phyloP scores from a whole-genome alignment of 2,329 filamentous ascomycete genomes.

The Venturia pyrina region DNA sequence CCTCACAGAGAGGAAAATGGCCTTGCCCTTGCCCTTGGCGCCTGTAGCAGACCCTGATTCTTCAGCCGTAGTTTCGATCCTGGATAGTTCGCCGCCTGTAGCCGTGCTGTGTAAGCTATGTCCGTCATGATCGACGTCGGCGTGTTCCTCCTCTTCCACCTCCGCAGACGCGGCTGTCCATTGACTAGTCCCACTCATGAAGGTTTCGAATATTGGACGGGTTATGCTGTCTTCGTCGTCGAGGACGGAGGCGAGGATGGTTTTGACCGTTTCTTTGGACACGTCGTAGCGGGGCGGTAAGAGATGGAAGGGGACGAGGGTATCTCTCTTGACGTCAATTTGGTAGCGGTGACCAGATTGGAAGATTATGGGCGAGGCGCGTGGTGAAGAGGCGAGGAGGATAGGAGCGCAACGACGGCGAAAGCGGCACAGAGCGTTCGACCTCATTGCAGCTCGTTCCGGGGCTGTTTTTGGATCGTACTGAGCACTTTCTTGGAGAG shows the following conservation, averaged over 20 bases:
- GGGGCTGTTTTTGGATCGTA: constrained; percentile 10
- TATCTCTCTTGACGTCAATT: constrained; percentile 23
- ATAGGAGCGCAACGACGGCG: constrained; percentile 38
- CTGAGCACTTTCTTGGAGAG: neutral
- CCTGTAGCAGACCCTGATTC: neutral
- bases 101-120: constrained; percentile 1
- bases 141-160: constrained; percentile 3
- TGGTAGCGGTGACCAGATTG: constrained; percentile 31
- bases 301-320: constrained; percentile 9
- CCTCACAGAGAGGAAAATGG: neutral
- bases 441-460: neutral
- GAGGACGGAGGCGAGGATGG: neutral
- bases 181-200: neutral
- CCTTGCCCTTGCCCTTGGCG: constrained; percentile 5
- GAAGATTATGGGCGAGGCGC: constrained; percentile 37
- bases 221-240: neutral
- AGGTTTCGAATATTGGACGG: neutral
- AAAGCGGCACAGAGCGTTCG: constrained; percentile 25
- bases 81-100: neutral
- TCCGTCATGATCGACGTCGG: constrained; percentile 1
- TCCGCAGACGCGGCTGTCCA: constrained; percentile 1
- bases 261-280: neutral
- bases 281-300: constrained; percentile 11
- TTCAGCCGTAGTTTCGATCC: neutral
- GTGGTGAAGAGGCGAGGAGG: constrained; percentile 31